Percentiles rank a stretch among this genome's conserved stretches.
These are phyloP conservation scores for Annona squamosa DNA, from an alignment of 164 flowering plant species.

Conservation along the genomic window DNA sequence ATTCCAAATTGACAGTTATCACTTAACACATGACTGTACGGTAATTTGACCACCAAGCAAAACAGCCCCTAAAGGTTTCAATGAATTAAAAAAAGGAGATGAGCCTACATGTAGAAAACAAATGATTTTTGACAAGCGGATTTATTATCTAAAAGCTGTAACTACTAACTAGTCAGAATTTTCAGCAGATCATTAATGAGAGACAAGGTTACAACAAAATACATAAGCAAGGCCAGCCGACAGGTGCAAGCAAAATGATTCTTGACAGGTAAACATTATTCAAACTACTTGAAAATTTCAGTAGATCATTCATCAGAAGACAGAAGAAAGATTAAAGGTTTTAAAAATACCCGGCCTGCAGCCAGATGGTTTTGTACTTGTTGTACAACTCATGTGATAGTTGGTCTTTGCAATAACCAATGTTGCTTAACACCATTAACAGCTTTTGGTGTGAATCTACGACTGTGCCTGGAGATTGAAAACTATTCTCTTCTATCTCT, in stretches of 20 bases:
- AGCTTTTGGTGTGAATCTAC: conserved; percentile 62
- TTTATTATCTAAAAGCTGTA: too few relatives aligned
- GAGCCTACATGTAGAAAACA: too few relatives aligned
- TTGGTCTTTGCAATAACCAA: conserved; percentile 95
- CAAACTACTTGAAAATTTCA: background rate
- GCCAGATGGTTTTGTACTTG: conserved; percentile 79
- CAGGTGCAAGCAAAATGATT: background rate
- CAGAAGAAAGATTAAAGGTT: background rate
- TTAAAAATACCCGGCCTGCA: conserved; percentile 46
- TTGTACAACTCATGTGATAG: conserved; percentile 70
- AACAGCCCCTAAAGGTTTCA: too few relatives aligned
- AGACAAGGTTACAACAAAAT: background rate
- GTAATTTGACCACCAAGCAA: too few relatives aligned
- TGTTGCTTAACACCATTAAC: conserved; percentile 81
- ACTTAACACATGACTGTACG: too few relatives aligned
- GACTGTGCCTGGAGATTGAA: conserved; percentile 54
- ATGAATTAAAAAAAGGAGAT: too few relatives aligned
- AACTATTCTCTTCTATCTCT: conserved; percentile 40
- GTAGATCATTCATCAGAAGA: background rate
- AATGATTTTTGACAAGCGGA: too few relatives aligned
- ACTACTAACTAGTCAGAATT: too few relatives aligned
- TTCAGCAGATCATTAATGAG: background rate
- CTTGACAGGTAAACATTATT: background rate
- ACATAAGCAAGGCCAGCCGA: background rate
- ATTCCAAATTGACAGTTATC: too few relatives aligned